Evolutionary conservation across 441 rosid genomes (phyloP).

Genomic region (Syzygium malaccense): DNA sequence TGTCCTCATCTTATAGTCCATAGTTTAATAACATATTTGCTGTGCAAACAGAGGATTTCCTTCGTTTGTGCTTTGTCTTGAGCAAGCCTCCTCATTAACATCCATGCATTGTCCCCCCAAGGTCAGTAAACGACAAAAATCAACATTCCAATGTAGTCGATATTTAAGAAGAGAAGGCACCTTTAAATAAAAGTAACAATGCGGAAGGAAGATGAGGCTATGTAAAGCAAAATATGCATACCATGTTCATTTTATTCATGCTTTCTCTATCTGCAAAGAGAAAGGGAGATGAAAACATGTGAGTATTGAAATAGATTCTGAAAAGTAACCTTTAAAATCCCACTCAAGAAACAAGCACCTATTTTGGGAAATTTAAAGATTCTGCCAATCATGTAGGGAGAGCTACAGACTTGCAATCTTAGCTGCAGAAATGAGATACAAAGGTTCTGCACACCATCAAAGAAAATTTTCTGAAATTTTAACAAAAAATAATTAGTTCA

Average conservation of each 20-base stretch:
- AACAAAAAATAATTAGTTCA: not conserved
- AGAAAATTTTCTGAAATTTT: not conserved
- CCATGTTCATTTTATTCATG: not conserved
- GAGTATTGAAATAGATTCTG: not conserved
- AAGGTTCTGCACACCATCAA: not conserved
- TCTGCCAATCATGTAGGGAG: not conserved
- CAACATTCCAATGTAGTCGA: constrained; percentile 24
- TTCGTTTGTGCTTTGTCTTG: constrained; percentile 21
- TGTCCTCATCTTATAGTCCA: constrained; percentile 7
- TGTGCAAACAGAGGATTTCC: constrained; percentile 3
- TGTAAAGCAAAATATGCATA: not conserved
- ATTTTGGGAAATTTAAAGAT: not conserved
- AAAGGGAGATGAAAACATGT: not conserved
- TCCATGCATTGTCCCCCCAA: constrained; percentile 25
- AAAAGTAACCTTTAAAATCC: not conserved
- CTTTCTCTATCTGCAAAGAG: not conserved
- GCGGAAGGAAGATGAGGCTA: not conserved
- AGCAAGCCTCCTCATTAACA: constrained; percentile 25
- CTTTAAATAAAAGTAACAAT: not conserved
- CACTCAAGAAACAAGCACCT: not conserved
- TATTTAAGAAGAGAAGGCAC: not conserved
- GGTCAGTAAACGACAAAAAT: constrained; percentile 28
- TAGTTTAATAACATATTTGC: not conserved
- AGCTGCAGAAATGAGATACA: not conserved
- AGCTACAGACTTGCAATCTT: not conserved